phyloP scores from a whole-genome alignment of 768 basidiomycete genomes.

The Macrolepiota dolichaula region DNA sequence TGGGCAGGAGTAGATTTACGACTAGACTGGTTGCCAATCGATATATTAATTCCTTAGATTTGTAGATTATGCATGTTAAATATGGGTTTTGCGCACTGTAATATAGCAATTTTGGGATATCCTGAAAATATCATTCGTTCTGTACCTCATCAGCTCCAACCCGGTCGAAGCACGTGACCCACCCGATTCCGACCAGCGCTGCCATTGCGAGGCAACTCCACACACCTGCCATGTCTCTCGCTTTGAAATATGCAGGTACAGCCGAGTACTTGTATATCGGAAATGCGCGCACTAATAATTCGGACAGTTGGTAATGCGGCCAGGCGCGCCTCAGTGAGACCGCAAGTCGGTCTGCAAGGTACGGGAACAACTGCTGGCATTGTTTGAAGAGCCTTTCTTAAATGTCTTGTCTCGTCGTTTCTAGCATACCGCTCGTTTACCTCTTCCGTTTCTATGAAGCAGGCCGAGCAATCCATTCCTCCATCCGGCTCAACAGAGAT shows the following conservation, averaged over 20 bases:
- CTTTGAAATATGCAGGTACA: constrained; percentile 35
- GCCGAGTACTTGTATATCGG: neutral
- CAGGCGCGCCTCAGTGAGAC: constrained; percentile 42
- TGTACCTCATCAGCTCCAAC: neutral
- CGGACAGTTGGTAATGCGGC: constrained; percentile 26
- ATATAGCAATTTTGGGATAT: neutral
- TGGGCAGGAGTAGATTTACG: neutral
- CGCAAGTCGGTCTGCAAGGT: constrained; percentile 43
- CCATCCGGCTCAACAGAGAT: constrained; percentile 35
- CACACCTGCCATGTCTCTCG: constrained; percentile 45
- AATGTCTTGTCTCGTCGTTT: constrained; percentile 5
- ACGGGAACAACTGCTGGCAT: neutral
- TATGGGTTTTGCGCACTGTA: neutral
- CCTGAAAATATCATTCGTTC: neutral
- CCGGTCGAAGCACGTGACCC: constrained; percentile 6
- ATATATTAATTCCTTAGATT: neutral
- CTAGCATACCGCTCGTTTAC: constrained; percentile 48
- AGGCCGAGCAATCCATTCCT: constrained; percentile 30
- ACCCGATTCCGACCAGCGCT: constrained; percentile 7
- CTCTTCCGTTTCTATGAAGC: constrained; percentile 39
- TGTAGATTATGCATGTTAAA: neutral
- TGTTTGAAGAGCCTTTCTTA: constrained; percentile 9
- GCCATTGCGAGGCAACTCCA: neutral
- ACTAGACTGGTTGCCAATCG: neutral
- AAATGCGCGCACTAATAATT: constrained; percentile 3